Conservation (phyloP, 257 asterid species). For the Solanum pinnatisectum region DNA sequence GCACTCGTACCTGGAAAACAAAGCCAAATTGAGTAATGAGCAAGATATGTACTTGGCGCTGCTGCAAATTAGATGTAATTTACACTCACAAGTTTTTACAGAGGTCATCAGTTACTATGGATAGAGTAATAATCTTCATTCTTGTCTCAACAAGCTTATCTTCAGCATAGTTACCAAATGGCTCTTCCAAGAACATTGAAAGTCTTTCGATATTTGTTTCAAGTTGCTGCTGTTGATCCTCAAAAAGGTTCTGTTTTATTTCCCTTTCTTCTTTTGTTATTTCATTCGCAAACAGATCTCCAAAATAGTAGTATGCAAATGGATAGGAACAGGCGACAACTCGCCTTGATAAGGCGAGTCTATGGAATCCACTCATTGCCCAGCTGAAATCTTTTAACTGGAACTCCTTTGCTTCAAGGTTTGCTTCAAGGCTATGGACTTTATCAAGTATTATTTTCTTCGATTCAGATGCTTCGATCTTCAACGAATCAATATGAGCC, state of each 20-base stretch:
- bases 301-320: constrained; percentile 53
- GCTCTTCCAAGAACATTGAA: constrained; percentile 35
- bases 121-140: constrained; percentile 20
- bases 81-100: constrained; percentile 20
- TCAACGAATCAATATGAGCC: constrained; percentile 38
- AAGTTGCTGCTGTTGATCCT: constrained; percentile 56
- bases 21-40: background rate
- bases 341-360: constrained; percentile 36
- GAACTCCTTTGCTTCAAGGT: constrained; percentile 14
- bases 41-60: background rate
- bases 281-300: constrained; percentile 25
- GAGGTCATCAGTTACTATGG: constrained; percentile 17
- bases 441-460: constrained; percentile 17
- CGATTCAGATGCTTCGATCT: constrained; percentile 21
- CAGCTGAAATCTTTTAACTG: constrained; percentile 30
- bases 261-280: constrained; percentile 24
- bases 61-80: background rate
- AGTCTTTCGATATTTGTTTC: constrained; percentile 41
- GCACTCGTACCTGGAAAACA: constrained; percentile 42
- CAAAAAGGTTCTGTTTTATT: constrained; percentile 52
- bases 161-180: constrained; percentile 10
- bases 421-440: constrained; percentile 9
- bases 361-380: constrained; percentile 24
- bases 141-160: constrained; percentile 10
- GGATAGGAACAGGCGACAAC: constrained; percentile 35